phyloP scores from a whole-genome alignment of 768 basidiomycete species.

The Kwoniella mangroviensis region DNA sequence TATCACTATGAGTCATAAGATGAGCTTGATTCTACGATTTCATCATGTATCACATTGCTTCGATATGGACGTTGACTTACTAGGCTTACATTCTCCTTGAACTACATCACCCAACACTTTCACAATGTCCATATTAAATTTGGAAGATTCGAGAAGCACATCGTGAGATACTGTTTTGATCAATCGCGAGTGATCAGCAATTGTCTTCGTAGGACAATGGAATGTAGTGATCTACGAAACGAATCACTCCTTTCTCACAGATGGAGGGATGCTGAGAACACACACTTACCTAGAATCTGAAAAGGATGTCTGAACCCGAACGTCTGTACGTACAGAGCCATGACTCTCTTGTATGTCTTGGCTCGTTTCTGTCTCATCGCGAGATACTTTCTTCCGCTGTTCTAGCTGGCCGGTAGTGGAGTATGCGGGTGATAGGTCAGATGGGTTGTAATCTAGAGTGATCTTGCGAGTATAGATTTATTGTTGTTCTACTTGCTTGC shows the following conservation, averaged over 20 bases:
- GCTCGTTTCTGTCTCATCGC: slow-evolving; percentile 92
- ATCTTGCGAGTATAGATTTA: neutral
- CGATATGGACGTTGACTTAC: slow-evolving; percentile 64
- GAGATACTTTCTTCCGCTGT: neutral
- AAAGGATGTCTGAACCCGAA: slow-evolving; percentile 94
- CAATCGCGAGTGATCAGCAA: neutral
- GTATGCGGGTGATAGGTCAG: too few relatives aligned
- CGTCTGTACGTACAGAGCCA: slow-evolving; percentile 81
- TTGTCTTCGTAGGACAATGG: too few relatives aligned
- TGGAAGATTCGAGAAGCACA: slow-evolving; percentile 72
- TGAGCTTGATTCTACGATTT: too few relatives aligned
- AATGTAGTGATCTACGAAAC: too few relatives aligned
- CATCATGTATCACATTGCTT: too few relatives aligned
- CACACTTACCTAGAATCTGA: slow-evolving; percentile 76
- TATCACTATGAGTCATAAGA: slow-evolving; percentile 71
- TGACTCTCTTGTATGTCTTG: slow-evolving; percentile 91
- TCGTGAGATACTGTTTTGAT: slow-evolving; percentile 73
- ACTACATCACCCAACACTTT: slow-evolving; percentile 65
- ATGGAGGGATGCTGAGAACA: too few relatives aligned
- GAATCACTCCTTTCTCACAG: too few relatives aligned
- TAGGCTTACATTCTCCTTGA: slow-evolving; percentile 87
- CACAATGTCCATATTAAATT: slow-evolving; percentile 73
- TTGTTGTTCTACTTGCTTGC: neutral
- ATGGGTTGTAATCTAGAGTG: neutral
- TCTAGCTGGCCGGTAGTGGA: neutral